Conservation (phyloP, 2,329 filamentous ascomycete species). For the Aaosphaeria pasadenensis region DNA sequence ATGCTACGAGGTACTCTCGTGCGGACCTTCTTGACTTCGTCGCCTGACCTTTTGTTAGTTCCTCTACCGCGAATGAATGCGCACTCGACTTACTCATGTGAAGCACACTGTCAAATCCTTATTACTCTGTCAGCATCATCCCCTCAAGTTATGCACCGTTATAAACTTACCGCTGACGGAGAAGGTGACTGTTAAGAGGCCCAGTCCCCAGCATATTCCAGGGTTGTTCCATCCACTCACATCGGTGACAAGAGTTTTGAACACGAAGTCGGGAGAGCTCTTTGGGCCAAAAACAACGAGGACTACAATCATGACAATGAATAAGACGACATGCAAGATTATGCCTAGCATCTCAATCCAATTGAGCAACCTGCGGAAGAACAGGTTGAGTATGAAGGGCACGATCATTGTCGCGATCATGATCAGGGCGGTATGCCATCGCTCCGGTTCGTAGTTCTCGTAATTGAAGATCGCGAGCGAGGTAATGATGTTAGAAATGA, state of each 20-base stretch:
- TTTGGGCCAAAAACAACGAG: slow-evolving; percentile 42
- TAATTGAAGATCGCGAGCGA: slow-evolving; percentile 36
- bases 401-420: slow-evolving; percentile 42
- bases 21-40: slow-evolving; percentile 20
- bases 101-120: slow-evolving; percentile 47
- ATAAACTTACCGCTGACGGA: slow-evolving; percentile 14
- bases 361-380: slow-evolving; percentile 42
- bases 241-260: slow-evolving; percentile 43
- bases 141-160: background rate
- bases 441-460: slow-evolving; percentile 34
- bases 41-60: background rate
- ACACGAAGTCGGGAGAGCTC: slow-evolving; percentile 40
- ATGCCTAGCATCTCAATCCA: slow-evolving; percentile 45
- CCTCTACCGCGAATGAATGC: too few relatives aligned
- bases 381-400: slow-evolving; percentile 41
- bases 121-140: background rate
- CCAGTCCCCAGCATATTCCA: slow-evolving; percentile 42
- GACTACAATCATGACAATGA: slow-evolving; percentile 48
- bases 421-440: slow-evolving; percentile 50
- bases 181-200: slow-evolving; percentile 29
- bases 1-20: slow-evolving; percentile 32
- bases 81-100: slow-evolving; percentile 26
- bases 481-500: slow-evolving; percentile 18
- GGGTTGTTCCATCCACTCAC: slow-evolving; percentile 42
- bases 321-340: slow-evolving; percentile 47